Percentiles rank a stretch among this genome's conserved stretches.
These are phyloP conservation scores for Saitozyma sp. DNA, from an alignment of 768 basidiomycete species.

Conservation along the genomic window DNA sequence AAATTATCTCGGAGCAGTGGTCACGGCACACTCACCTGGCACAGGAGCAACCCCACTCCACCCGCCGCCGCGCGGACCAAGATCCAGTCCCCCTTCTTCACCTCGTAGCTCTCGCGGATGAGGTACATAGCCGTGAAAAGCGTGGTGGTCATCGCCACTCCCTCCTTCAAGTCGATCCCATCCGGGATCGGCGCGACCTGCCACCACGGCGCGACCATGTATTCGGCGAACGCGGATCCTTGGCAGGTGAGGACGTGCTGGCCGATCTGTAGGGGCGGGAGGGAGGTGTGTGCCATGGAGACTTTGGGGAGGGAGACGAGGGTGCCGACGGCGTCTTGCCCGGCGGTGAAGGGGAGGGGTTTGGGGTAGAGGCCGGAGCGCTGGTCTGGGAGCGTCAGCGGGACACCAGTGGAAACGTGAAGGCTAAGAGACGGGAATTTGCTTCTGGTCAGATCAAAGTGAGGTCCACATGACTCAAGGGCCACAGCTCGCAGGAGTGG, in stretches of 20 bases:
- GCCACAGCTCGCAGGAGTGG: too few relatives aligned
- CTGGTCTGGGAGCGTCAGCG: conserved; percentile 61
- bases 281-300: conserved; percentile 30
- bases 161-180: conserved; percentile 58
- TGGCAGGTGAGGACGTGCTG: conserved; percentile 61
- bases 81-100: conserved; percentile 70
- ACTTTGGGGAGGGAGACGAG: conserved; percentile 77
- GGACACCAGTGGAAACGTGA: too few relatives aligned
- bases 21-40: conserved; percentile 42
- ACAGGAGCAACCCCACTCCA: conserved; percentile 63
- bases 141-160: conserved; percentile 69
- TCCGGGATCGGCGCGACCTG: conserved; percentile 67
- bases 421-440: too few relatives aligned
- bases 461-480: too few relatives aligned
- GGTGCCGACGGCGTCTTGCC: conserved; percentile 74
- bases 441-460: too few relatives aligned
- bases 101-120: conserved; percentile 78
- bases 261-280: conserved; percentile 67
- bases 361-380: conserved; percentile 59
- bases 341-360: conserved; percentile 58
- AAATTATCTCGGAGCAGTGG: neutral
- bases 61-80: conserved; percentile 90
- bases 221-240: conserved; percentile 62
- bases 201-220: conserved; percentile 67
- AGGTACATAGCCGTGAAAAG: conserved; percentile 73